These are phyloP conservation scores for Strigomonas culicis DNA, from an alignment of 208 protist species.

Conservation along the genomic window DNA sequence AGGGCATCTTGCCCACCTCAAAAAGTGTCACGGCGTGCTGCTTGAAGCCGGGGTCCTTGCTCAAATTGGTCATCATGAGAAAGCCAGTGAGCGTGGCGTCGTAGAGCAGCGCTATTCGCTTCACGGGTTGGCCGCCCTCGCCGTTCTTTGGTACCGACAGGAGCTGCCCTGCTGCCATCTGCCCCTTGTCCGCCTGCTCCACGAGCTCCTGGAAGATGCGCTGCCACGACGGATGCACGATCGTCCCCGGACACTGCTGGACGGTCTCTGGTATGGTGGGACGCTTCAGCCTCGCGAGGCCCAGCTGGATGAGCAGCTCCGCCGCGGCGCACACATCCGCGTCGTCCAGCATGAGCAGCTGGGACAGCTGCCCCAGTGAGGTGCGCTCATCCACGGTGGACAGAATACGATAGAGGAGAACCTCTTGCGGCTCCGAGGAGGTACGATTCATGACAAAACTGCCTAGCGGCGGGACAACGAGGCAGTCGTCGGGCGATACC, in stretches of 20 bases:
- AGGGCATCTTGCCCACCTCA: constrained; percentile 85
- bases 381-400: constrained; percentile 95
- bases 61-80: constrained; percentile 98
- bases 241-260: constrained; percentile 15
- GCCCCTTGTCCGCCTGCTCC: background rate
- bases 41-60: constrained; percentile 78
- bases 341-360: constrained; percentile 89
- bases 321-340: constrained; percentile 90
- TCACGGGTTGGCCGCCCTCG: constrained; percentile 33
- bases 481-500: constrained; percentile 82
- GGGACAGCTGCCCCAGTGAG: constrained; percentile 83
- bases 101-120: constrained; percentile 95
- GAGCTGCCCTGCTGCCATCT: background rate
- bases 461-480: constrained; percentile 92
- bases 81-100: constrained; percentile 95
- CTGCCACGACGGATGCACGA: constrained; percentile 60
- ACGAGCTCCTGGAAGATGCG: constrained; percentile 20
- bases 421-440: constrained; percentile 92
- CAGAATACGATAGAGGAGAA: constrained; percentile 95
- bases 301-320: constrained; percentile 88
- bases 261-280: constrained; percentile 34
- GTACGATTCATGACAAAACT: constrained; percentile 98
- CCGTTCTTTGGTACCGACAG: background rate
- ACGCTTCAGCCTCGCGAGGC: constrained; percentile 71
- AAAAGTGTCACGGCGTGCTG: constrained; percentile 90